Evolutionary conservation across 148 eudicot genomes (phyloP).

Genomic region (Linanthus parryae): DNA sequence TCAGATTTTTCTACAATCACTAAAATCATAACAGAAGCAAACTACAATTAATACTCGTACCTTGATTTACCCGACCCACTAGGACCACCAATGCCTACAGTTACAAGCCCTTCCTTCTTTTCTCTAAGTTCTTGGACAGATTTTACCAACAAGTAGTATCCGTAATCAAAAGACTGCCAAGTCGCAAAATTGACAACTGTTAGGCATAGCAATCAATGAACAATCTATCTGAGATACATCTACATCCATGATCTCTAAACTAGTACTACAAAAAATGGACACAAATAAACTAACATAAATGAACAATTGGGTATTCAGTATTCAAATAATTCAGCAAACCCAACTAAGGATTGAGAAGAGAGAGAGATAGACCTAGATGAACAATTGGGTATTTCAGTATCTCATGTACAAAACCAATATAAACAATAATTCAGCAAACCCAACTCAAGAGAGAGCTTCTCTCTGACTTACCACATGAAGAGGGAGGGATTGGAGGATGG

Average conservation of each 20-base stretch:
- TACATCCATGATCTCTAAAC: too few relatives aligned
- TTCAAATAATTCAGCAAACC: too few relatives aligned
- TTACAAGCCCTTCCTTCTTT: conserved; percentile 76
- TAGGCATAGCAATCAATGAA: background rate
- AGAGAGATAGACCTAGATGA: too few relatives aligned
- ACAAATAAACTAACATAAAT: background rate
- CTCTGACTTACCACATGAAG: conserved; percentile 95
- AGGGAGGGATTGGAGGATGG: conserved; percentile 96
- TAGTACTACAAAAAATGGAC: background rate
- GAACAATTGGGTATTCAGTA: too few relatives aligned
- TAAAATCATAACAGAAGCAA: background rate
- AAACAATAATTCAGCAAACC: too few relatives aligned
- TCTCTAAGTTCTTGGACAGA: conserved; percentile 94
- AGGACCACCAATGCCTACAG: conserved; percentile 98
- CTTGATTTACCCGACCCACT: conserved; percentile 98
- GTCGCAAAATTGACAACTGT: too few relatives aligned
- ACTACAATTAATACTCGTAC: conserved; percentile 21
- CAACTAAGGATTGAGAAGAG: too few relatives aligned
- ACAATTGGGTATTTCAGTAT: too few relatives aligned
- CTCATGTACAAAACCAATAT: too few relatives aligned
- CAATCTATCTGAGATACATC: background rate
- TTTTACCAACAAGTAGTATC: conserved; percentile 86
- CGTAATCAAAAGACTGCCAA: conserved; percentile 87
- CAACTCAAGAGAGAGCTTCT: too few relatives aligned
- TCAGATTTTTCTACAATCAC: too few relatives aligned